phyloP scores from a whole-genome alignment of 306 rosid species.

The Crataegus laevigata region DNA sequence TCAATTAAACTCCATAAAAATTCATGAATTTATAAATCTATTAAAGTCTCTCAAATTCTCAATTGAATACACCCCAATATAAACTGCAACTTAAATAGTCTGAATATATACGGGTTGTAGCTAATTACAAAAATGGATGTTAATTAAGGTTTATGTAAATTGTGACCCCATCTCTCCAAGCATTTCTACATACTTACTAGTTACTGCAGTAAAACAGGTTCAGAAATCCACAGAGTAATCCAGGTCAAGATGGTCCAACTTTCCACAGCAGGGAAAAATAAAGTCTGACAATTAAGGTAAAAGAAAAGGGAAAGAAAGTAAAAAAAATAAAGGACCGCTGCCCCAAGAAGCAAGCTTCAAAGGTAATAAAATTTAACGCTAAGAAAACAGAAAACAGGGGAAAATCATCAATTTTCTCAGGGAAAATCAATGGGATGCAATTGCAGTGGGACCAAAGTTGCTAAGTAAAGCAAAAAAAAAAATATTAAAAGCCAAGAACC shows the following conservation, averaged over 20 bases:
- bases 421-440: not conserved
- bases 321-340: not conserved
- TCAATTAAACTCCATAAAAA: no score
- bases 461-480: not conserved
- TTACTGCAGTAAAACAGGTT: not conserved
- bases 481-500: not conserved
- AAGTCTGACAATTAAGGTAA: not conserved
- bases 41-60: no score
- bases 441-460: conserved; percentile 10
- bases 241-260: not conserved
- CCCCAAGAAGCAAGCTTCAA: not conserved
- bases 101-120: not conserved
- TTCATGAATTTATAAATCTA: no score
- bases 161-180: not conserved
- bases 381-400: not conserved
- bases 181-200: not conserved
- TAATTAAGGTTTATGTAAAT: not conserved
- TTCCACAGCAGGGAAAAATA: not conserved
- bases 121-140: not conserved
- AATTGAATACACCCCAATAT: no score
- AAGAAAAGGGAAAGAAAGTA: not conserved
- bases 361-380: not conserved
- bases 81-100: not conserved
- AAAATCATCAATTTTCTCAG: not conserved
- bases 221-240: not conserved